Base-by-base conservation (phyloP, 495 filamentous ascomycete species). In the Aspergillus conjunctus region DNA sequence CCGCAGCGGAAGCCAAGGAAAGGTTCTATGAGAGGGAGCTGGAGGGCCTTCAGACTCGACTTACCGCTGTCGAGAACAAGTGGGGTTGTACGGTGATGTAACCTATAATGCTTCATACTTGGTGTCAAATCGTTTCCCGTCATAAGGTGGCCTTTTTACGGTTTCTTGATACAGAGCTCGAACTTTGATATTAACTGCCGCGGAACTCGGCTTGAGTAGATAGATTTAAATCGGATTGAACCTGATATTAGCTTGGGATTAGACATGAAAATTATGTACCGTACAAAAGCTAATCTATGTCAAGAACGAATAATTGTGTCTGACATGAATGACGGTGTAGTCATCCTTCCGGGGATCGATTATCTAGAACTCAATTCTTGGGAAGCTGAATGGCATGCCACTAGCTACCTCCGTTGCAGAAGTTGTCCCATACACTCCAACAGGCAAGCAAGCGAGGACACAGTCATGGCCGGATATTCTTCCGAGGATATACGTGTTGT, bases 401-500 rank as follows among this genome's bases (percentile, higher is more conserved):
- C 53, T 59, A 7, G 58, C 60, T 4, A 70, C 62, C 3, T 33
- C 59, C 11, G 74, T 54, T 21, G 74, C 73, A 21, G 65, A 60
- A 11, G 45, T 65, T 11, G 61, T 74, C 3, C 70, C 74, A 59
- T 66, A 67, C 8, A 58, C 59, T 15, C 66, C 64, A 8, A 64
- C 49, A 10, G 55, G 69, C 11, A 76, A 60, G 14, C 73, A 64
- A 22, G 67, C 68, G 4, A 79, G 64, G 9, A 77, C 72, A 14
- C 75, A 62, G 56, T 74, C 72, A 51, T 77, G 71, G 0, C 51
- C 61, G 45, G 44, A 33, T 9, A 77, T 63, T 1, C 59, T 65
- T 5, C 74, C 74, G 8, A 73, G 52, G 32, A 51, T 69, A 51
- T 78, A 78, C 41, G 51, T 60, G 60, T 78, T 77, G 34, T 67